Evolutionary conservation across 2,329 filamentous ascomycete species (phyloP), one percentile per base, ranked within the genome.

Genomic region (Fusarium camptoceras): DNA sequence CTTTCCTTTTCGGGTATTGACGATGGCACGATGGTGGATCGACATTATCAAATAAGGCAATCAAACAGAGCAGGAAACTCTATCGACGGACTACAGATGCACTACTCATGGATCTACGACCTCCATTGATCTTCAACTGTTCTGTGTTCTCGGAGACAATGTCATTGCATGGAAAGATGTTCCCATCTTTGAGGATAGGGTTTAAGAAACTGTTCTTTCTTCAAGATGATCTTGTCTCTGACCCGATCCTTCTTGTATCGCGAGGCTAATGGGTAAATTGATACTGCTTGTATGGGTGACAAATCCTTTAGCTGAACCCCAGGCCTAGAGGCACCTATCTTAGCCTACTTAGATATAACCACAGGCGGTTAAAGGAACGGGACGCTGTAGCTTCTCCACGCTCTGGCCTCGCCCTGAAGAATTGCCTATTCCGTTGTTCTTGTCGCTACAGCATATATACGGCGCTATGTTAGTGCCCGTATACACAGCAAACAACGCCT

Each of bases 61-160:
- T 41, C 24, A 48, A 55, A 31, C 48, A 31, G 49, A 34, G 22
- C 20, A 27, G 37, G 30, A 68, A 59, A 62, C 48, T 44, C 44
- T 65, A 58, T 37, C 9, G 30, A 20, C 12, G n/a, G 15, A 41
- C 31, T 20, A 30, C 27, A 64, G 59, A 51, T 68, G 65, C 31
- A 50, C 41, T 55, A 43, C 41, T 44, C 34, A n/a, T 24, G 22
- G n/a, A 43, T 34, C 42, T 44, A 48, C 34, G 16, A 37, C 16
- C 6, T 34, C 18, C 49, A 15, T 41, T 51, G 25, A 22, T 43
- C n/a, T 11, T 8, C 9, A 24, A 43, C 9, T 43, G 4, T 22
- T 43, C 14, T 43, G 8, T 14, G n/a, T 43, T 43, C 7, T 41
- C 31, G 14, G 18, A 8, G 18, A 41, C 25, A 20, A 37, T 37